Base-by-base conservation (phyloP, 176 grass and related monocot species). In the Oryza punctata region DNA sequence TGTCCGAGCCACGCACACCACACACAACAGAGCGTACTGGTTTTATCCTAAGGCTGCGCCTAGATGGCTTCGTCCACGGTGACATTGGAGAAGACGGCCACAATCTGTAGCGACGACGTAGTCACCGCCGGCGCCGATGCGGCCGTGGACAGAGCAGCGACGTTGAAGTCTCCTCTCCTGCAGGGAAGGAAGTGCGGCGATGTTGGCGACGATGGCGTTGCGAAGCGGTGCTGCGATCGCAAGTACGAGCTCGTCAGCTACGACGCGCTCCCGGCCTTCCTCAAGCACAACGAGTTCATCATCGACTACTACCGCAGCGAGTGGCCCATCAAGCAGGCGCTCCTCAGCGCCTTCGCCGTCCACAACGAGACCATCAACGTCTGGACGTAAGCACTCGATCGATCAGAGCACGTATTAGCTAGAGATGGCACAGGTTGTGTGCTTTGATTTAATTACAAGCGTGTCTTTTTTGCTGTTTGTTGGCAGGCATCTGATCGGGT, bases 361-460 rank as follows among this genome's bases (percentile, higher is more conserved):
- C 93, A 95, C 82, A 95, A 95, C 80, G 93, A 95, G 76, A 95
- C 93, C 57, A 63, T 95, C 73, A 95, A 95, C 80, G 69, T 95
- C 33, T 92, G 93, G 90, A 95, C 88, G 85, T 95, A 88, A 81
- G 93, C 18, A 10, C 37, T 38, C 37, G 7, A 19, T 54, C 35
- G 23, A 24, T 7, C 7, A 26, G 33, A 90, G 69, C 68, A 27
- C 26, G 38, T 21, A 43, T 37, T 0, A 27, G 7, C 21, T 16
- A 61, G 2, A 4, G 47, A 14, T 4, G 30, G 5, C 67, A 30
- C 5, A 6, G 15, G 45, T 23, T 60, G 0, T 47, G 8, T 6
- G 3, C 41, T 29, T 29, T 23, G 26, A 18, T 66, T 66, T 81
- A 16, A 32, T 4, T 7, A 29, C 40, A 10, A 10, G 37, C 2